These are phyloP conservation scores for Musa itinerans DNA, from an alignment of 176 grass and related monocot species.

Conservation along the genomic window DNA sequence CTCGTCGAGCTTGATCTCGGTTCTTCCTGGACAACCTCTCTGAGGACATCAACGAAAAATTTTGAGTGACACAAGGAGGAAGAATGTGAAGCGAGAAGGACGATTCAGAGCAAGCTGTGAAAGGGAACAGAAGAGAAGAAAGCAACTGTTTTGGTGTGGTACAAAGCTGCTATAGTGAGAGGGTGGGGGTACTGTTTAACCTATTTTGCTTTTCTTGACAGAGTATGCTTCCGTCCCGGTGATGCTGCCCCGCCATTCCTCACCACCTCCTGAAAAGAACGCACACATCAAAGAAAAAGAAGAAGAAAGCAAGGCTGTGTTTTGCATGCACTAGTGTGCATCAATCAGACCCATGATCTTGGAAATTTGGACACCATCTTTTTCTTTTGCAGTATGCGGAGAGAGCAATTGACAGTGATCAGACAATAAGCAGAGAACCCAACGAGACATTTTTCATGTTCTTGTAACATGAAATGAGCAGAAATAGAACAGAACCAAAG, in stretches of 20 bases:
- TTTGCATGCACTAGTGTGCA: slow-evolving; percentile 2
- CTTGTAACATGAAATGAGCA: background rate
- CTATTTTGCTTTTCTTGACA: slow-evolving; percentile 81
- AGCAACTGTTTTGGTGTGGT: slow-evolving; percentile 7
- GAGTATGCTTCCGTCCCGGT: slow-evolving; percentile 57
- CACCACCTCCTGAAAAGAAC: slow-evolving; percentile 13
- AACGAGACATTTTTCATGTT: background rate
- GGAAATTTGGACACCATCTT: background rate
- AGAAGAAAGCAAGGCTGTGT: slow-evolving; percentile 26
- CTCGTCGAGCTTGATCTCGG: slow-evolving; percentile 8
- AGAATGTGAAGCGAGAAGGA: slow-evolving; percentile 15
- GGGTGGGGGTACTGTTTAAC: slow-evolving; percentile 22
- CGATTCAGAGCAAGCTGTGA: slow-evolving; percentile 26
- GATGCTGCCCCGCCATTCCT: slow-evolving; percentile 50
- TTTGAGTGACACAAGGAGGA: background rate
- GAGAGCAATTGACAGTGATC: slow-evolving; percentile 12
- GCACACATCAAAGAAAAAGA: background rate
- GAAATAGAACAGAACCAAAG: slow-evolving; percentile 15
- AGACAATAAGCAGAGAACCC: slow-evolving; percentile 10
- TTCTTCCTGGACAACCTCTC: background rate
- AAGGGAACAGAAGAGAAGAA: slow-evolving; percentile 1
- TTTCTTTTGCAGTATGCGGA: slow-evolving; percentile 7
- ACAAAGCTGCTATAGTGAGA: background rate
- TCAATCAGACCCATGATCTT: background rate
- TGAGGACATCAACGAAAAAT: background rate